phyloP scores from a whole-genome alignment of 768 basidiomycete species.

The Lenzites betulinus region DNA sequence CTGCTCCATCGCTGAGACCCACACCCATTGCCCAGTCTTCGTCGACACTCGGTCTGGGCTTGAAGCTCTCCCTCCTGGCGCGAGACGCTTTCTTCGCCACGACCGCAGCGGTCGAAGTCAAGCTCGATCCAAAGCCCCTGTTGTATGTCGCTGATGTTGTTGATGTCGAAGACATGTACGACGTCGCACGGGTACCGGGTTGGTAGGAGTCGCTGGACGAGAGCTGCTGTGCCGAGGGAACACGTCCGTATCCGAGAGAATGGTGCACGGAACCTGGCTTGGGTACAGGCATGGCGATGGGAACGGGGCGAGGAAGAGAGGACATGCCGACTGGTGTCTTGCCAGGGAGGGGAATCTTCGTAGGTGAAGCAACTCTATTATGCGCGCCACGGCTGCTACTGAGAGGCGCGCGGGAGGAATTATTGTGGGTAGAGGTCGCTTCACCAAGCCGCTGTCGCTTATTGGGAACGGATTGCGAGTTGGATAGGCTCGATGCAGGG shows the following conservation, averaged over 20 bases:
- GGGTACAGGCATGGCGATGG: constrained; percentile 52
- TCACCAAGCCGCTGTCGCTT: constrained; percentile 65
- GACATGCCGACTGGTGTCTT: constrained; percentile 37
- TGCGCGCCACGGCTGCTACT: constrained; percentile 37
- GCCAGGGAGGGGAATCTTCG: constrained; percentile 41
- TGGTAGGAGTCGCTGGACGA: constrained; percentile 28
- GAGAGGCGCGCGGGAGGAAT: constrained; percentile 13
- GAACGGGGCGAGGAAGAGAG: constrained; percentile 41
- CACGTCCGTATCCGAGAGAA: constrained; percentile 56
- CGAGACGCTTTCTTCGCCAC: constrained; percentile 51
- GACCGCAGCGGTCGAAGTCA: constrained; percentile 25
- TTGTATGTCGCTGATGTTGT: constrained; percentile 20
- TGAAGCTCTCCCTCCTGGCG: constrained; percentile 77
- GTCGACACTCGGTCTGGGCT: constrained; percentile 76
- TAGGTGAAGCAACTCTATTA: constrained; percentile 45
- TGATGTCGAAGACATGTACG: constrained; percentile 22
- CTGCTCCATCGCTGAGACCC: constrained; percentile 2
- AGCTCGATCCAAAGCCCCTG: constrained; percentile 7
- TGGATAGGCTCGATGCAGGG: constrained; percentile 46
- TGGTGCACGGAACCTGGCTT: constrained; percentile 54
- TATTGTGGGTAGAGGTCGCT: constrained; percentile 25
- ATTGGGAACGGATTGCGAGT: constrained; percentile 52
- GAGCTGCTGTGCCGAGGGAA: constrained; percentile 35
- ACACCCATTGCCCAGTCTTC: constrained; percentile 25
- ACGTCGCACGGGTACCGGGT: constrained; percentile 15